These are phyloP conservation scores for Ampelocalamus luodianensis DNA, from an alignment of 176 grass and related monocot species.

Conservation along the genomic window DNA sequence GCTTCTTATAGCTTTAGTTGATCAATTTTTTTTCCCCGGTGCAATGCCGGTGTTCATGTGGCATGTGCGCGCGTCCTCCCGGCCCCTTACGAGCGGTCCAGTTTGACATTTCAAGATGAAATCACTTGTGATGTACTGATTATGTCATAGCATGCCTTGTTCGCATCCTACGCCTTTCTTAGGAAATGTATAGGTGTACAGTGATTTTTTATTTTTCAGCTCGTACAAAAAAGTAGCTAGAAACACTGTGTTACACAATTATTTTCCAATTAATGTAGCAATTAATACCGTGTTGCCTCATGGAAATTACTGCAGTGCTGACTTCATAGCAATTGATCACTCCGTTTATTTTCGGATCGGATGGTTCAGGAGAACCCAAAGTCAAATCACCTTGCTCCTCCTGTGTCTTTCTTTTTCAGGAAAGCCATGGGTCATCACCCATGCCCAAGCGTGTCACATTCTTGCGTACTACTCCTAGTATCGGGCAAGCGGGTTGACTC, in stretches of 20 bases:
- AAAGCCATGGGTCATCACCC: background rate
- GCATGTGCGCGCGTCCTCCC: conserved; percentile 24
- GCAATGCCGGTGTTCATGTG: conserved; percentile 27
- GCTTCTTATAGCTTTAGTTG: background rate
- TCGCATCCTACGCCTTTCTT: background rate
- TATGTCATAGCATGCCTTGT: background rate
- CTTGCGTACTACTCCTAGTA: background rate
- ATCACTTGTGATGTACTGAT: conserved; percentile 12
- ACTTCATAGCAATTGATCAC: too few species aligned
- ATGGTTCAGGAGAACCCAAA: background rate
- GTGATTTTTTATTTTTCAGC: background rate
- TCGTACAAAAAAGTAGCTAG: too few species aligned
- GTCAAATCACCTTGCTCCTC: background rate
- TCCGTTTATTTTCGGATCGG: background rate
- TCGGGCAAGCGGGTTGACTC: background rate
- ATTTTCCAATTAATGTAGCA: too few species aligned
- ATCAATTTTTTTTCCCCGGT: background rate
- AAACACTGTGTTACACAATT: too few species aligned
- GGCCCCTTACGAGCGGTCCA: background rate
- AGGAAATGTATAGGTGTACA: background rate
- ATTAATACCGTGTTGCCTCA: background rate
- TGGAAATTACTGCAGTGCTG: too few species aligned
- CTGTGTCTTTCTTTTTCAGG: background rate
- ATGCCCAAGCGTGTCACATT: background rate
- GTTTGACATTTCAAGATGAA: background rate